A percentile compares a stretch with the other conserved stretches of the same genome.
Evolutionary conservation across 106 monocot genomes (phyloP).

Genomic region (Dendrobium nobile): DNA sequence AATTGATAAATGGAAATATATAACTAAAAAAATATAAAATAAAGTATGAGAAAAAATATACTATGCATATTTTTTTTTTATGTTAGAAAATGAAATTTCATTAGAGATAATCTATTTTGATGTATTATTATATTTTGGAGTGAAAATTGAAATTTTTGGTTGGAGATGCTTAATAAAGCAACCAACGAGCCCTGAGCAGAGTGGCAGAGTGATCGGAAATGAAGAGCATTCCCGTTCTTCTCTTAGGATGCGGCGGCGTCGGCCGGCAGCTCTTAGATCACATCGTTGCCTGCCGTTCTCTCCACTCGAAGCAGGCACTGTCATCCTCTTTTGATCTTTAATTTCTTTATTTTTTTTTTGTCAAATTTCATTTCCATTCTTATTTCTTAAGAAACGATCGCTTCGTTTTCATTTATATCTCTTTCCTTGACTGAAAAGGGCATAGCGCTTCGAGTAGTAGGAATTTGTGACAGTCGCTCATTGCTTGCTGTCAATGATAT

Average conservation of each 20-base stretch:
- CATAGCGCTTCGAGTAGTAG: conserved; percentile 62
- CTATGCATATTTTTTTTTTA: too few relatives aligned
- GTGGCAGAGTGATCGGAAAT: conserved; percentile 7
- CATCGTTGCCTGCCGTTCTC: conserved; percentile 64
- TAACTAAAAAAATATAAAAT: too few relatives aligned
- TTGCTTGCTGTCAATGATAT: conserved; percentile 57
- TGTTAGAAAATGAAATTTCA: too few relatives aligned
- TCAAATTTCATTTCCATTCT: neutral
- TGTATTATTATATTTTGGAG: too few relatives aligned
- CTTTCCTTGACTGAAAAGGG: conserved; percentile 34
- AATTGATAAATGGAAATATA: too few relatives aligned
- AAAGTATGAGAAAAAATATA: too few relatives aligned
- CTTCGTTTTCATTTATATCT: neutral
- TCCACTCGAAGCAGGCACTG: conserved; percentile 65
- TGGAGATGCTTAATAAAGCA: too few relatives aligned
- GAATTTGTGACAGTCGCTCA: conserved; percentile 74
- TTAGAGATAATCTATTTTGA: too few relatives aligned
- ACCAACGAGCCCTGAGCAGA: too few relatives aligned
- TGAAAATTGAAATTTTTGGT: too few relatives aligned
- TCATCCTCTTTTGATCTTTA: neutral
- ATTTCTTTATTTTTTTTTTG: neutral
- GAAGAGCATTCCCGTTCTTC: conserved; percentile 67
- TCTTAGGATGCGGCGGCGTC: conserved; percentile 90
- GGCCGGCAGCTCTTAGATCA: conserved; percentile 84
- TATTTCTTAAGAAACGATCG: neutral